Conservation (phyloP, 1,284 basidiomycete species). For the Phaffia rhodozyma region DNA sequence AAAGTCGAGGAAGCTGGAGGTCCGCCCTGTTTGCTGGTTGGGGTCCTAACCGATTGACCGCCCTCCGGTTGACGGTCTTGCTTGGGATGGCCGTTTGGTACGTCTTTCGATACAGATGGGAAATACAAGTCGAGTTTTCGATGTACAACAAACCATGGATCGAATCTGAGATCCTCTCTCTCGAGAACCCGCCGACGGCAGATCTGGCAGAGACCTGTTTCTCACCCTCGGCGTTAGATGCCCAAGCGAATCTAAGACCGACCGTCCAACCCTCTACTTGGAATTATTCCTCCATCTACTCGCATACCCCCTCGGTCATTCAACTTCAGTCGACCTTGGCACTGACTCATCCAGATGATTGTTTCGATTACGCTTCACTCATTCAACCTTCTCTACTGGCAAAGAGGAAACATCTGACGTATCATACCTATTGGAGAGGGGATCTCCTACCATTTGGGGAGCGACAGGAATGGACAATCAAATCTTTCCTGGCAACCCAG, state of each 20-base stretch:
- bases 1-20: too few relatives aligned
- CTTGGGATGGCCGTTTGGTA: too few relatives aligned
- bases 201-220: conserved; percentile 20
- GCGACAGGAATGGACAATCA: conserved; percentile 75
- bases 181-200: conserved; percentile 31
- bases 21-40: too few relatives aligned
- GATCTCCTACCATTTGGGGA: conserved; percentile 65
- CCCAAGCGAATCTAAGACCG: neutral
- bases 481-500: conserved; percentile 83
- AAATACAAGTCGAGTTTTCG: conserved; percentile 67
- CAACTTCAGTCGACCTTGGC: conserved; percentile 63
- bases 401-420: conserved; percentile 45
- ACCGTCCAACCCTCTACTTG: neutral
- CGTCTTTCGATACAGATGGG: conserved; percentile 48
- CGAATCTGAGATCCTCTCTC: conserved; percentile 49
- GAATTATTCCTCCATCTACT: neutral
- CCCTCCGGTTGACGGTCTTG: too few relatives aligned
- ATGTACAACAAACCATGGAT: conserved; percentile 67
- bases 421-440: conserved; percentile 80
- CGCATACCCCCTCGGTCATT: conserved; percentile 21
- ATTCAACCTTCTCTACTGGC: conserved; percentile 37
- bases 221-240: neutral
- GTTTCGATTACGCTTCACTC: conserved; percentile 75
- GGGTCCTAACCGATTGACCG: too few relatives aligned
- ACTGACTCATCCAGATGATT: conserved; percentile 38